Base-by-base conservation (phyloP, 768 basidiomycete species). In the Rhodotorula diobovata region DNA sequence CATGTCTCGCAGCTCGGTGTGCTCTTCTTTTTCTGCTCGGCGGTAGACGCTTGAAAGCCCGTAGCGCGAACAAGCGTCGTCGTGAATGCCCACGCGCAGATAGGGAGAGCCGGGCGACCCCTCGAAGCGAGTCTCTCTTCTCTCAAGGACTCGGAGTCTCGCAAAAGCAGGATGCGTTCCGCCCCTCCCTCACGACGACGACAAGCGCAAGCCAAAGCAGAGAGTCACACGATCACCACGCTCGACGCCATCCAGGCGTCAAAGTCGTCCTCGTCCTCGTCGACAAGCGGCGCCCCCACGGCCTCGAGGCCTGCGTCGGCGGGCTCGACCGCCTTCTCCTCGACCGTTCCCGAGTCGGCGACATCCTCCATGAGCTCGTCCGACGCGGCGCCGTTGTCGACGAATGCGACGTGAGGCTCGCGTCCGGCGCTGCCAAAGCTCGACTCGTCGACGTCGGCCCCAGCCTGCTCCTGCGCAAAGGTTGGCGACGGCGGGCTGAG, bases 161-260 rank as follows among this genome's bases (percentile, higher is more conserved):
- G 46, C 45, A 15, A 6, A 28, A 46, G 39, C 21, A 14, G 48
- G 11, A 21, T 39, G 15, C 37, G 28, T 57, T 23, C 35, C 59
- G 20, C 37, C 11, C 10, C 39, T 41, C 41, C 41, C 16, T 10
- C 5, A 46, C 45, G n/a, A n/a, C n/a, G n/a, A n/a, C n/a, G 5
- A 50, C 11, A 50, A 8, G 48, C 48, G 7, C 48, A 23, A 25
- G 25, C 12, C n/a, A 46, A 5, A 45, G n/a, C 2, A 1, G 46
- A 35, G 34, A 37, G 30, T 32, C 20, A 61, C 39, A 61, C 41
- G 16, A 73, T 32, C 1, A 63, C 30, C 23, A 73, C 72, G 43
- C 66, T 63, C 61, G 46, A 15, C 32, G 30, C 54, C 18, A 73
- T 34, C 72, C 72, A 73, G 25, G 54, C 67, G 32, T 54, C 61